Conservation (phyloP, 2,329 filamentous ascomycete species). For the Botrytis galanthina region DNA sequence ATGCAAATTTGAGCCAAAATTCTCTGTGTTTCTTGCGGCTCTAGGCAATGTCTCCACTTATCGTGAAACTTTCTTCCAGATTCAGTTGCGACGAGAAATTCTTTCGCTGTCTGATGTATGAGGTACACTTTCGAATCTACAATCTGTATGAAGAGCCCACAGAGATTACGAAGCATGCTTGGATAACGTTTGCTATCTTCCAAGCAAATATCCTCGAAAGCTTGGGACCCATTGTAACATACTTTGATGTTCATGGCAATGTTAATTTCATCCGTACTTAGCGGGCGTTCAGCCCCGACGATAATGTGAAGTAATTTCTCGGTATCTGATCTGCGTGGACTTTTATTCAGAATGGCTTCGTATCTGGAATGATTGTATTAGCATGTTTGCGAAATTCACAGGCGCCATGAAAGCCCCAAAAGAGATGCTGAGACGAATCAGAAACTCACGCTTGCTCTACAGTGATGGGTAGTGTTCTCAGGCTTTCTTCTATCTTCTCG, state of each 20-base stretch:
- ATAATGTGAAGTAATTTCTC: constrained; percentile 17
- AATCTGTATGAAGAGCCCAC: constrained; percentile 15
- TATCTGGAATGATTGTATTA: neutral
- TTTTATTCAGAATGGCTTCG: constrained; percentile 3
- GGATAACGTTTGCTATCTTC: neutral
- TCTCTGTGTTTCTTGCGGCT: too few relatives aligned
- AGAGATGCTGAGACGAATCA: neutral
- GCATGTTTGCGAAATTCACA: neutral
- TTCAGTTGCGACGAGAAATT: constrained; percentile 4
- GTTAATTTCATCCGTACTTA: constrained; percentile 11
- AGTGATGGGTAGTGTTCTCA: neutral
- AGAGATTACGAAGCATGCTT: constrained; percentile 2
- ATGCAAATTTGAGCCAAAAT: too few relatives aligned
- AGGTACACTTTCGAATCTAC: constrained; percentile 19
- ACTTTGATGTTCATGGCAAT: neutral
- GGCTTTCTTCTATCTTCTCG: neutral
- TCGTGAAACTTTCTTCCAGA: too few relatives aligned
- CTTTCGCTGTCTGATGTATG: constrained; percentile 23
- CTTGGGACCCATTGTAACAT: neutral
- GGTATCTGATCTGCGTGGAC: neutral
- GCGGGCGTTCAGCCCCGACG: neutral
- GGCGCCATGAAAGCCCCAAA: neutral
- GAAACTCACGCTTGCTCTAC: neutral
- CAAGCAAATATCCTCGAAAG: neutral
- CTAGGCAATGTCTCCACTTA: too few relatives aligned